Evolutionary conservation across 257 asterid genomes (phyloP).

Genomic region (Fraxinus cuspidata): DNA sequence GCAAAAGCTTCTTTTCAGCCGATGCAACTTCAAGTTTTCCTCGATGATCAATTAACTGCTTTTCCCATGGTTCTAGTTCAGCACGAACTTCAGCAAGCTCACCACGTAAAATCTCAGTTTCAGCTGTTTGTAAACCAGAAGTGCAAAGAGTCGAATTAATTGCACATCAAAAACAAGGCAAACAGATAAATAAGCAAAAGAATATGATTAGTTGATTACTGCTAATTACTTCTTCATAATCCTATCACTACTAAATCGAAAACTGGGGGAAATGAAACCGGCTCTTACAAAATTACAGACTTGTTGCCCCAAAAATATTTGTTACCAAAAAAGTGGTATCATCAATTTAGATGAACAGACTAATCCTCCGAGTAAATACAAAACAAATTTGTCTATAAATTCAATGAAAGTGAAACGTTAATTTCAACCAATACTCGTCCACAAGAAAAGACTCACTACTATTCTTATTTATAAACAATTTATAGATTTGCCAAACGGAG

Average conservation of each 20-base stretch:
- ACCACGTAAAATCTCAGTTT: constrained; percentile 69
- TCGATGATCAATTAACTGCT: constrained; percentile 74
- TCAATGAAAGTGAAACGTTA: no score
- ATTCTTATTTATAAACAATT: no score
- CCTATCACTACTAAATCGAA: neutral
- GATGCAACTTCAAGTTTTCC: constrained; percentile 91
- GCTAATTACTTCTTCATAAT: neutral
- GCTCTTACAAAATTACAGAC: neutral
- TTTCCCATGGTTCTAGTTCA: constrained; percentile 96
- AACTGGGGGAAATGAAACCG: neutral
- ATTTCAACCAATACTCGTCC: no score
- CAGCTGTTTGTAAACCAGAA: constrained; percentile 53
- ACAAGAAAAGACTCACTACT: no score
- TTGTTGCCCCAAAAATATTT: neutral
- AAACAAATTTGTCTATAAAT: no score
- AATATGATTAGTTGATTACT: neutral
- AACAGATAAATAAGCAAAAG: neutral
- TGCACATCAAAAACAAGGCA: constrained; percentile 15
- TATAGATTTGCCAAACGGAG: no score
- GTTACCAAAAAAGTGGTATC: neutral
- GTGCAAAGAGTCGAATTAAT: neutral
- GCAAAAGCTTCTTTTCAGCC: constrained; percentile 68
- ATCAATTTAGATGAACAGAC: neutral
- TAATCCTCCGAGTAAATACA: no score
- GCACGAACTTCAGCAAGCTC: constrained; percentile 87